Evolutionary conservation across 768 basidiomycete species (phyloP).

Genomic region (Boletellus ananas): DNA sequence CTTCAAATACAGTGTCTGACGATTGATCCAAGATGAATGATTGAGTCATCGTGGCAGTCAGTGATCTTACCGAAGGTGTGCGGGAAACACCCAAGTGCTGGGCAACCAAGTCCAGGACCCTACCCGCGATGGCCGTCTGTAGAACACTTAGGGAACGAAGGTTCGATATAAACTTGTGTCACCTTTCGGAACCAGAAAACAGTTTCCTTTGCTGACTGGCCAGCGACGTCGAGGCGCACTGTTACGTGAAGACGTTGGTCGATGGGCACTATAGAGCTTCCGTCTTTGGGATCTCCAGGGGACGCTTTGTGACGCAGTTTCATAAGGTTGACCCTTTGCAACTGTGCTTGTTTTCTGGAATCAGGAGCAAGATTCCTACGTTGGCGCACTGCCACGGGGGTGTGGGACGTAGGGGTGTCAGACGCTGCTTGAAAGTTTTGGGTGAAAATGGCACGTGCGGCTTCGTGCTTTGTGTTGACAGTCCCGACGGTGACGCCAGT

Average conservation of each 20-base stretch:
- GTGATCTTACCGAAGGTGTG: slow-evolving; percentile 12
- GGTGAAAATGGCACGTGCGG: slow-evolving; percentile 50
- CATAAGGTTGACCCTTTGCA: slow-evolving; percentile 61
- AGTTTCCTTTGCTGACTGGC: slow-evolving; percentile 35
- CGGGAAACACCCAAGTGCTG: slow-evolving; percentile 16
- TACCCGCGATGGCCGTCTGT: slow-evolving; percentile 56
- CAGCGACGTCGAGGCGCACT: slow-evolving; percentile 30
- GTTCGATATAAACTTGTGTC: neutral
- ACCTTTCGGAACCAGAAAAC: slow-evolving; percentile 76
- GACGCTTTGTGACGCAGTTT: slow-evolving; percentile 70
- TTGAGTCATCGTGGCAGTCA: neutral
- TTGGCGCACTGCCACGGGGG: slow-evolving; percentile 28
- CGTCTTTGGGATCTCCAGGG: slow-evolving; percentile 60
- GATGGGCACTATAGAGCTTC: slow-evolving; percentile 40
- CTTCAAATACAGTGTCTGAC: slow-evolving; percentile 43
- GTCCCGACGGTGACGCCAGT: slow-evolving; percentile 16
- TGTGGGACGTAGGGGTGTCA: slow-evolving; percentile 11
- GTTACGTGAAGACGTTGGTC: slow-evolving; percentile 60
- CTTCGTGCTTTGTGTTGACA: slow-evolving; percentile 36
- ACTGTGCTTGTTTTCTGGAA: slow-evolving; percentile 50
- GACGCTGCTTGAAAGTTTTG: slow-evolving; percentile 46
- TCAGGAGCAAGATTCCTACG: slow-evolving; percentile 40
- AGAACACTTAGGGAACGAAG: slow-evolving; percentile 4
- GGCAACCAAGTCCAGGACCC: slow-evolving; percentile 55
- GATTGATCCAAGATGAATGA: slow-evolving; percentile 19